These are phyloP conservation scores for Nakazawaea populi DNA, from an alignment of 805 yeast genomes.

Conservation along the genomic window DNA sequence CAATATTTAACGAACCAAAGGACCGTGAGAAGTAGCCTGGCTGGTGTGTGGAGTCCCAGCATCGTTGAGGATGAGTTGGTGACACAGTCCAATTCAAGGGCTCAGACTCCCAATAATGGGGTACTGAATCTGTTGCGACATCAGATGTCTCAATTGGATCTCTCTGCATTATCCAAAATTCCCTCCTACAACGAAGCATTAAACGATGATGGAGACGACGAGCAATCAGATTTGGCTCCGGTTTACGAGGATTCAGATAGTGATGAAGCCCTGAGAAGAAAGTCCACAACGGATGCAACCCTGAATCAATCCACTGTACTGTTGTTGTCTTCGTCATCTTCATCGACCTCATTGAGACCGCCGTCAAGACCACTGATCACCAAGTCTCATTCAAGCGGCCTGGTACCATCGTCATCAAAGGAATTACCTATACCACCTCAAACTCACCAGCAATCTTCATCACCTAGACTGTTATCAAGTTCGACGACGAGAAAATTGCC, in stretches of 20 bases:
- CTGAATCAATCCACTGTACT: too few species aligned
- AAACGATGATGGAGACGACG: conserved; percentile 39
- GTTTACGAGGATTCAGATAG: conserved; percentile 35
- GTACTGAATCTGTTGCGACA: not conserved
- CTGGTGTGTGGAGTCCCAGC: conserved; percentile 7
- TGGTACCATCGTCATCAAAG: not conserved
- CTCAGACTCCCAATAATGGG: conserved; percentile 1
- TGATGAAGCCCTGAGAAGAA: not conserved
- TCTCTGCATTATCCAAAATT: conserved; percentile 52
- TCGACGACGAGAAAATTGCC: not conserved
- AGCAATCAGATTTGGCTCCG: conserved; percentile 56
- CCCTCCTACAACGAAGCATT: conserved; percentile 85
- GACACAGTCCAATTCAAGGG: conserved; percentile 1
- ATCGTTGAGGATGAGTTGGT: conserved; percentile 9
- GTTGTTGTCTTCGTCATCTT: not conserved
- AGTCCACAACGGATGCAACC: not conserved
- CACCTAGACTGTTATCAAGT: not conserved
- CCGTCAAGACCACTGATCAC: conserved; percentile 1
- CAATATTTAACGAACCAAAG: conserved; percentile 4
- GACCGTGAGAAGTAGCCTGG: not conserved
- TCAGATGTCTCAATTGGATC: conserved; percentile 24
- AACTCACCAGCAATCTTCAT: not conserved
- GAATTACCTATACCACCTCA: not conserved
- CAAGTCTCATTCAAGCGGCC: conserved; percentile 1
- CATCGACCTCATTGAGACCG: not conserved